Base-by-base conservation (phyloP, 805 yeast species). In the Grigorovia humatica region DNA sequence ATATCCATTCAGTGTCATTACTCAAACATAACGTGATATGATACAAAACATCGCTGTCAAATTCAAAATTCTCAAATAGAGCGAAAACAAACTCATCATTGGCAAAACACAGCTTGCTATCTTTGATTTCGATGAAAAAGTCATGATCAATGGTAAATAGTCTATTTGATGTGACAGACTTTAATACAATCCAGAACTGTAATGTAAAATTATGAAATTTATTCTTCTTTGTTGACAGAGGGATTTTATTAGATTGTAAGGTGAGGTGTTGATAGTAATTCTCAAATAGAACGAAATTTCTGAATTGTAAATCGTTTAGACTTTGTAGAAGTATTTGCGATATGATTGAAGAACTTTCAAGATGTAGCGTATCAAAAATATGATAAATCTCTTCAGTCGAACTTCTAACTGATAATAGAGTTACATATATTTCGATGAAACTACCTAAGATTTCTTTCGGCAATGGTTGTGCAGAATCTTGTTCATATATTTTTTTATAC, bases 101-200 rank as follows among this genome's bases (percentile, higher is more conserved):
- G 1, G 68, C 60, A 5, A 65, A 46, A 50, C 63, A 60, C 23
- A 64, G 53, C 19, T 58, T 60, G 1, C 61, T 57, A 38, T 64
- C 67, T 46, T 55, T 62, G 9, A 66, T 54, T 46, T 66, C 70
- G 18, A 66, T 38, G 51, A 56, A 64, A n/a, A 59, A 40, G 35
- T 57, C 55, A 5, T 52, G 51, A 2, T 60, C 63, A 2, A 71
- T 49, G 0, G 66, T 55, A 40, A 67, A 40, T 9, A 71, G 43
- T 23, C 67, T 56, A 42, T 63, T 62, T 6, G 70, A 68, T 1
- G 55, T 53, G 2, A 57, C 51, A 43, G 61, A 58, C 49, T 64
- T 63, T 20, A 70, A 54, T 32, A 61, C 64, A 1, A 70, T 35
- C 63, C 66, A 66, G 13, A 60, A 50, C 30, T 65, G 69, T 1